Evolutionary conservation across 2,329 filamentous ascomycete genomes (phyloP).

Genomic region (Teratosphaeria gauchensis): DNA sequence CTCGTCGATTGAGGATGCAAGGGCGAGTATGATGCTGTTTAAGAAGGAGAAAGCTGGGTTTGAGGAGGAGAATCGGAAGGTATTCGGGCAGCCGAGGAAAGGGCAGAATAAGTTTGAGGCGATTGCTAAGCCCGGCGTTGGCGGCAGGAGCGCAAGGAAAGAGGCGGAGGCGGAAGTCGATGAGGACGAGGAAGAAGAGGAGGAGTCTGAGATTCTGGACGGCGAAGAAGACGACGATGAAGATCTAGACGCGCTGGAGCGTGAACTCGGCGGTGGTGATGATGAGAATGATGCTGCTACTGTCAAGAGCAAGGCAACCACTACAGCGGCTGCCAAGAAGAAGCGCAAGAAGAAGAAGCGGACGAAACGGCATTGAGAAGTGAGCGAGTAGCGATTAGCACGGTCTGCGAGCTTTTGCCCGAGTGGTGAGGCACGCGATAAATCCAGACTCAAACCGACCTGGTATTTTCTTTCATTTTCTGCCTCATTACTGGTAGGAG

Average conservation of each 20-base stretch:
- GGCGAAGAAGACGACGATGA: background rate
- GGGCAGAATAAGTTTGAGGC: background rate
- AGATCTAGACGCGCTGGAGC: background rate
- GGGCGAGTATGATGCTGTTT: slow-evolving; percentile 84
- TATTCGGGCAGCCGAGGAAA: slow-evolving; percentile 39
- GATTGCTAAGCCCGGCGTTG: background rate
- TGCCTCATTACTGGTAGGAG: too few species aligned
- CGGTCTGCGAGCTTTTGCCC: too few species aligned
- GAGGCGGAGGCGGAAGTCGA: background rate
- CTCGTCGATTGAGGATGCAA: slow-evolving; percentile 64
- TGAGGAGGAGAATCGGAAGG: slow-evolving; percentile 66
- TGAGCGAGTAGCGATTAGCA: background rate
- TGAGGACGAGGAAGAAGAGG: background rate
- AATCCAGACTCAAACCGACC: too few species aligned
- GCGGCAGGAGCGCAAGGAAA: background rate
- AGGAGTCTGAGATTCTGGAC: background rate
- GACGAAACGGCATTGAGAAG: background rate
- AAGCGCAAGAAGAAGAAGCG: background rate
- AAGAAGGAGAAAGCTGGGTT: slow-evolving; percentile 74
- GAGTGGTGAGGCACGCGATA: too few species aligned
- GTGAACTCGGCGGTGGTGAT: background rate
- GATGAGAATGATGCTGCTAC: background rate
- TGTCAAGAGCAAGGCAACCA: background rate
- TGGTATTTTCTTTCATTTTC: too few species aligned
- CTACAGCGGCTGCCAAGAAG: background rate